Evolutionary conservation across 139 green algal species (phyloP).

Genomic region (Desmodesmus armatus): DNA sequence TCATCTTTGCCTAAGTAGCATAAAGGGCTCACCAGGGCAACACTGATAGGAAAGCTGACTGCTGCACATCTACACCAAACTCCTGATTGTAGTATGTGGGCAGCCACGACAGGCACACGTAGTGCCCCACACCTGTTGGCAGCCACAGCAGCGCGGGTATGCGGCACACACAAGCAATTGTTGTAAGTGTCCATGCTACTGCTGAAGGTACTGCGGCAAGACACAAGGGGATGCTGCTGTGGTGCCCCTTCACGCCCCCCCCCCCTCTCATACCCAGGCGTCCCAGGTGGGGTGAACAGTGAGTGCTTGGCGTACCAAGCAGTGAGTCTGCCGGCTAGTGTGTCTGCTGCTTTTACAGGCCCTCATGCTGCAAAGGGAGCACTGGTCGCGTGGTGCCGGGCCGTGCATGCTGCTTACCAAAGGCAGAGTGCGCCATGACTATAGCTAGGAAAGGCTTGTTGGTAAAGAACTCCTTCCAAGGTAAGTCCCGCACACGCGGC

Average conservation of each 20-base stretch:
- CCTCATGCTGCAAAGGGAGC: no score
- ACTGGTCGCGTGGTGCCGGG: no score
- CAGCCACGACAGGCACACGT: constrained; percentile 75
- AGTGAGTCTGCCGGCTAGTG: no score
- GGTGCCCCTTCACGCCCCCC: no score
- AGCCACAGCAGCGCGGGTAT: neutral
- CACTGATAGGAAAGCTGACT: constrained; percentile 66
- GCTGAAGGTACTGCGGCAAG: neutral
- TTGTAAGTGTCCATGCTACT: neutral
- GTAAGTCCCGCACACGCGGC: constrained; percentile 57
- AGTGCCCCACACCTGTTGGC: constrained; percentile 58
- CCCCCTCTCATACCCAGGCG: no score
- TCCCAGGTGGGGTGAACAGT: no score
- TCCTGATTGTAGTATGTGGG: constrained; percentile 78
- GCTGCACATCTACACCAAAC: constrained; percentile 71
- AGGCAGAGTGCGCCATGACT: constrained; percentile 59
- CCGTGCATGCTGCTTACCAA: no score
- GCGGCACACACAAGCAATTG: no score
- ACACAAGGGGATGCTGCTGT: no score
- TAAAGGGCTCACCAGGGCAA: constrained; percentile 75
- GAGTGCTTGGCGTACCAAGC: no score
- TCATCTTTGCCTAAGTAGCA: no score
- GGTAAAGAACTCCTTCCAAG: constrained; percentile 63
- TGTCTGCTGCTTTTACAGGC: no score
- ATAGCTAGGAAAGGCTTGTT: constrained; percentile 65